Percentiles rank a stretch among this genome's conserved stretches.
Conservation (phyloP, 306 rosid genomes). For the Cicer arietinum region DNA sequence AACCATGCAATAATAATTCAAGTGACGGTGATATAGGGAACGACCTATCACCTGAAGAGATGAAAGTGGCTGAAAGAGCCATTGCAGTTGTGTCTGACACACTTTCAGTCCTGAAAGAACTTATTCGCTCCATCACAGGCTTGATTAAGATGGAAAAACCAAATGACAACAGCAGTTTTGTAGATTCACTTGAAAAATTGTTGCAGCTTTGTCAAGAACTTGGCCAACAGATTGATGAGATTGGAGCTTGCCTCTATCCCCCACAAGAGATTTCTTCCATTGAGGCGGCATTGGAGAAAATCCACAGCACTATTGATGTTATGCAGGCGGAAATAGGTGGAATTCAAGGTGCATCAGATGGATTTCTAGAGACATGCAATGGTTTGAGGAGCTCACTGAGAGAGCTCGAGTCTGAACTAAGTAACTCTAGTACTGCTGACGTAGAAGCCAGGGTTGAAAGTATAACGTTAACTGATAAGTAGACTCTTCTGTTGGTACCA, state of each 20-base stretch:
- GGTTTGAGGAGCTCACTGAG: slow-evolving; percentile 56
- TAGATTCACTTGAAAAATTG: slow-evolving; percentile 74
- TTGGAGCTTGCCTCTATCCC: slow-evolving; percentile 93
- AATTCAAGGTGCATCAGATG: slow-evolving; percentile 63
- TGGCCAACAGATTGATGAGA: slow-evolving; percentile 75
- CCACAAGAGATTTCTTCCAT: slow-evolving; percentile 80
- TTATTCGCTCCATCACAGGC: slow-evolving; percentile 76
- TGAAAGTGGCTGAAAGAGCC: slow-evolving; percentile 72
- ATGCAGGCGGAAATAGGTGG: slow-evolving; percentile 56
- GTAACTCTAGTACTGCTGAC: slow-evolving; percentile 40
- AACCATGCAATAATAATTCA: slow-evolving; percentile 48
- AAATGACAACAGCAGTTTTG: slow-evolving; percentile 54
- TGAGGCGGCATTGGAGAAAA: slow-evolving; percentile 56
- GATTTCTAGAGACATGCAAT: slow-evolving; percentile 62
- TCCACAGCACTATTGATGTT: slow-evolving; percentile 59
- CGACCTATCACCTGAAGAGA: slow-evolving; percentile 87
- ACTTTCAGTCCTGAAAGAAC: slow-evolving; percentile 68
- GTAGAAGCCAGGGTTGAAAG: slow-evolving; percentile 57
- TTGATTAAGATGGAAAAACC: slow-evolving; percentile 74
- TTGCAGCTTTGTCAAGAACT: slow-evolving; percentile 71
- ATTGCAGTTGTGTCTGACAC: slow-evolving; percentile 62
- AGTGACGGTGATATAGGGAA: slow-evolving; percentile 78
- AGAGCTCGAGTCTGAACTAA: slow-evolving; percentile 58
- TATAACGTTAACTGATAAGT: slow-evolving; percentile 53
- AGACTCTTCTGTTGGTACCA: slow-evolving; percentile 16